Base-by-base conservation (phyloP, 768 basidiomycete species). In the Phylloporus arenicola region DNA sequence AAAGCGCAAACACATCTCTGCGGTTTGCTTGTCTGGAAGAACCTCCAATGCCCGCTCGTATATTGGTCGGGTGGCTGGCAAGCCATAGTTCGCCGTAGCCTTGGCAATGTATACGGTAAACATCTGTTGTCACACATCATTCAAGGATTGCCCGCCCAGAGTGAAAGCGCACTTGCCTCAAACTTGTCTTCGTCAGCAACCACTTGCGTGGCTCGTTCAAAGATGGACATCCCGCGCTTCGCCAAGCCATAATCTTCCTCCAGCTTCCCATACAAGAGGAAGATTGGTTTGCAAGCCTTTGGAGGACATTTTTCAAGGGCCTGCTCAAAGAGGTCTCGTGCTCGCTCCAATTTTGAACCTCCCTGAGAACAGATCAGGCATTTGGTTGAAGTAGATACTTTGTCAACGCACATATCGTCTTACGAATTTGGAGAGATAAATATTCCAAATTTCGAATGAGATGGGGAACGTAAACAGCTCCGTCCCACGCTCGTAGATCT, bases 371-470 rank as follows among this genome's bases (percentile, higher is more conserved):
- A 22, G 20, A 42, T 61, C 17, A 49, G 41, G 46, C 6, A 44
- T 33, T 37, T 33, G 25, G 39, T 41, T 24, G 30, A 19, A 29
- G 11, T n/a, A 42, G 24, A 24, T 14, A 54, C 34, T 35, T 39
- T 52, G 19, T 40, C 40, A 6, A 77, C 88, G 64, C 59, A 94
- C 92, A 70, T 94, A 97, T 70, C 96, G 88, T 69, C 92, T 93
- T 52, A 94, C 81, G 66, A 99, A 99, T 70, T 98, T 98, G 39
- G 91, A 86, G 17, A 99, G 72, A 68, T 98, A 99, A 47, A 96
- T 96, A 67, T 99, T 98, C 95, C 96, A 98, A 56, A 99, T 84
- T 70, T 99, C 96, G 68, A 97, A 98, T 4, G 92, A 94, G 53
- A 98, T 84, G 0, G 96, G 96, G 77, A 91, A 98, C 9, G 94